These are phyloP conservation scores for Didymella pomorum DNA, from an alignment of 2,329 filamentous ascomycete genomes.

Conservation along the genomic window DNA sequence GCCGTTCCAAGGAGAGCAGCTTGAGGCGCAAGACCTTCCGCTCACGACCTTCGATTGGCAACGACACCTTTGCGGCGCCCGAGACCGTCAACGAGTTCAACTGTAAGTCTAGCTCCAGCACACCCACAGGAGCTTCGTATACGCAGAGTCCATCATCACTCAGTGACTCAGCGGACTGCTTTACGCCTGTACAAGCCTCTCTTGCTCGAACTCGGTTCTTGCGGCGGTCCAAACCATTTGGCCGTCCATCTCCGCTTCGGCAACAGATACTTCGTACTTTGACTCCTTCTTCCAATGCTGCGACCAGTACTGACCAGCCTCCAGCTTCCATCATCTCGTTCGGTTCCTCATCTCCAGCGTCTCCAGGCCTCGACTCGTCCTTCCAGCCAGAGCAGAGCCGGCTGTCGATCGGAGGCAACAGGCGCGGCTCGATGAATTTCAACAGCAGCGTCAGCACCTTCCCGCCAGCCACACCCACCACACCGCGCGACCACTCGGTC, in stretches of 20 bases:
- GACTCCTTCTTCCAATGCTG: slow-evolving; percentile 7
- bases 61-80: slow-evolving; percentile 57
- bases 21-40: slow-evolving; percentile 60
- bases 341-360: slow-evolving; percentile 75
- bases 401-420: slow-evolving; percentile 76
- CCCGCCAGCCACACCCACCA: slow-evolving; percentile 85
- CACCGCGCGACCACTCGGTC: slow-evolving; percentile 64
- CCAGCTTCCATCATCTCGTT: slow-evolving; percentile 61
- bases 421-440: slow-evolving; percentile 51
- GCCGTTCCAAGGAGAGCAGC: slow-evolving; percentile 60
- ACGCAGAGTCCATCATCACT: slow-evolving; percentile 47
- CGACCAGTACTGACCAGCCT: slow-evolving; percentile 45
- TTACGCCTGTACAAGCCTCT: slow-evolving; percentile 38
- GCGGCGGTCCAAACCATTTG: slow-evolving; percentile 47
- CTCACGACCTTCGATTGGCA: slow-evolving; percentile 54
- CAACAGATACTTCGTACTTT: slow-evolving; percentile 42
- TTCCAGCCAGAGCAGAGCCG: slow-evolving; percentile 81
- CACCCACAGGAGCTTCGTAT: slow-evolving; percentile 25
- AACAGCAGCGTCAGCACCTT: slow-evolving; percentile 57
- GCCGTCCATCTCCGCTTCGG: slow-evolving; percentile 53
- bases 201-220: slow-evolving; percentile 51
- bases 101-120: slow-evolving; percentile 49
- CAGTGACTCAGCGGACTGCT: slow-evolving; percentile 36
- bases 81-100: slow-evolving; percentile 39
- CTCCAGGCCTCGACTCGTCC: slow-evolving; percentile 74